phyloP scores from a whole-genome alignment of 2,329 filamentous ascomycete species.

The Elsinoe australis region DNA sequence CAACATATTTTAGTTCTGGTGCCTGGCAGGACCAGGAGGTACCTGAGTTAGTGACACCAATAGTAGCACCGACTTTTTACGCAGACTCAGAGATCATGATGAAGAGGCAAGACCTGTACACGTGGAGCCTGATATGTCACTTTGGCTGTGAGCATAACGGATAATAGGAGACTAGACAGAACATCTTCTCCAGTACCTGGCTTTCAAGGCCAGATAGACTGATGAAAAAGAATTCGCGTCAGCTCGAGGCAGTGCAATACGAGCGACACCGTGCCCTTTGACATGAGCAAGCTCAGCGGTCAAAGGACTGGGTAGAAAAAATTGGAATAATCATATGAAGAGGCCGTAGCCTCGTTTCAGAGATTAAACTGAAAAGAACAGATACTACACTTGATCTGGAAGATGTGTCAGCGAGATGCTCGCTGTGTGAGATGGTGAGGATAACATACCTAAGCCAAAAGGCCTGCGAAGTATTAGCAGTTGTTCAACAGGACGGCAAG shows the following conservation, averaged over 20 bases:
- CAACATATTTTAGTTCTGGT: no score
- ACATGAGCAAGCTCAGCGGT: conserved; percentile 16
- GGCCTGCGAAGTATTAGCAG: no score
- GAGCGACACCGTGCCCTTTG: conserved; percentile 15
- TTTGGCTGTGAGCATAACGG: no score
- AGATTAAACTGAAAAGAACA: conserved; percentile 19
- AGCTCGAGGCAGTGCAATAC: conserved; percentile 17
- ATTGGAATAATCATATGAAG: conserved; percentile 18
- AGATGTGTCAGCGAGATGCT: background rate
- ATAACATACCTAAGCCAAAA: conserved; percentile 10
- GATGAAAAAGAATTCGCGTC: conserved; percentile 17
- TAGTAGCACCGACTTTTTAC: no score
- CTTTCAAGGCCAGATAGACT: conserved; percentile 8
- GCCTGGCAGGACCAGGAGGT: no score
- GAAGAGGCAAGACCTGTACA: no score
- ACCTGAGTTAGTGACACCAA: no score
- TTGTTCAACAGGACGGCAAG: no score
- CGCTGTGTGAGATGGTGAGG: background rate
- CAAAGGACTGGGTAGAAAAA: conserved; percentile 15
- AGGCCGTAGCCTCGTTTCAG: conserved; percentile 16
- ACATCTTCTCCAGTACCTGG: conserved; percentile 15
- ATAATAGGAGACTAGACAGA: no score
- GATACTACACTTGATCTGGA: conserved; percentile 18
- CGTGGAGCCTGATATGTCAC: no score
- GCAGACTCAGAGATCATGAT: no score